Base-by-base conservation (phyloP, 2,329 filamentous ascomycete species). In the Aspergillus brunneoviolaceus region DNA sequence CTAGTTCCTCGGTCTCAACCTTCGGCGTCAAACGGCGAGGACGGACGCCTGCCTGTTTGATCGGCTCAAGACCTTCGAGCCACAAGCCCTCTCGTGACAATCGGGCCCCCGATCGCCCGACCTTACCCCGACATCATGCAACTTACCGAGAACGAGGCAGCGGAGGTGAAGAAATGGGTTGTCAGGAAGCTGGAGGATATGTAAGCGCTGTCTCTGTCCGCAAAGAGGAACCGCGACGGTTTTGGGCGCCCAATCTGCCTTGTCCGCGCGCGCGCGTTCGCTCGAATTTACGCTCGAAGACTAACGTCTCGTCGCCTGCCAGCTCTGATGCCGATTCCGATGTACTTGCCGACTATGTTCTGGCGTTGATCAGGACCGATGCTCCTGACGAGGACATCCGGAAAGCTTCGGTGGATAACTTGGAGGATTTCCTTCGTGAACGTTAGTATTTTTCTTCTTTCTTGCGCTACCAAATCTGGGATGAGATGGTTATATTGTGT, bases 321-420 rank as follows among this genome's bases (percentile, higher is more conserved):
- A 85, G 84, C 63, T 85, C 83, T n/a, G 85, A 87, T 69, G 85
- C 84, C 31, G 85, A 87, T 68, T 80, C 81, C 12, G 84, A 85
- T 64, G 83, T 87, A 2, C 81, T 87, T 21, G 84, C 84, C 31
- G 85, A 87, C 65, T 87, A 87, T 67, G 84, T 87, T 7, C 76
- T 87, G 51, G 85, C 84, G 23, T 78, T 87, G 31, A 79, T 87
- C 49, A 80, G 80, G 49, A 81, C 80, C 16, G 83, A 85, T 64
- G 83, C 83, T 47, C 76, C 81, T 3, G 81, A 84, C 60, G 79
- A 80, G n/a, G 76, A 81, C 57, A 80, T 86, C 53, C 78, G 78
- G 66, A 74, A 79, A 60, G 82, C 77, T 54, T 84, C 82, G 39
- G 72, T 84, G 58, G 82, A 85, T 60, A 82, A 83, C 60, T 73